These are phyloP conservation scores for Dovyalis caffra DNA, from an alignment of 345 rosid species.

Conservation along the genomic window DNA sequence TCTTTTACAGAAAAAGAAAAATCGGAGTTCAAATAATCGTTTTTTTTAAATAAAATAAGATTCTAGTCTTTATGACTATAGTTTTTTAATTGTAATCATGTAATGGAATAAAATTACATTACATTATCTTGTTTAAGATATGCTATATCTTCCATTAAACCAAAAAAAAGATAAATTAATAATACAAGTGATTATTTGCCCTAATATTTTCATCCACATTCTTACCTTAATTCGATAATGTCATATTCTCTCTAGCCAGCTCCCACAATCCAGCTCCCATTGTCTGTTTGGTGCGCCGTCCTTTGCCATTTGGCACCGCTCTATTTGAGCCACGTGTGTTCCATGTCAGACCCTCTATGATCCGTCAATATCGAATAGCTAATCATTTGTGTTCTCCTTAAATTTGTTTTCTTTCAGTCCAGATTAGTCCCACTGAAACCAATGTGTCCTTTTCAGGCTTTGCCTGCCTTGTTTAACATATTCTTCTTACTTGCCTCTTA, in stretches of 20 bases:
- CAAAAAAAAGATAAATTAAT: too few species aligned
- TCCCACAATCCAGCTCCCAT: constrained; percentile 49
- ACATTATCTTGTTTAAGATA: too few species aligned
- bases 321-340: constrained; percentile 34
- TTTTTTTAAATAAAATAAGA: too few species aligned
- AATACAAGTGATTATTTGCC: too few species aligned
- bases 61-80: too few species aligned
- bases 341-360: constrained; percentile 31
- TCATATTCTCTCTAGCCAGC: background rate
- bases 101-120: too few species aligned
- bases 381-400: constrained; percentile 39
- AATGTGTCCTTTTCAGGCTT: constrained; percentile 20
- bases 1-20: too few species aligned
- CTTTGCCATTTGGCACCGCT: constrained; percentile 37
- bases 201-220: background rate
- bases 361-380: constrained; percentile 41
- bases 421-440: constrained; percentile 27
- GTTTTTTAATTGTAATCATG: too few species aligned
- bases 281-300: constrained; percentile 85
- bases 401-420: background rate
- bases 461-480: background rate
- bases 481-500: background rate
- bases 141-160: too few species aligned
- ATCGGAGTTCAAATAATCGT: too few species aligned
- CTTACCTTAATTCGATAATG: background rate